A percentile compares a stretch with the other conserved stretches of the same genome.
These are phyloP conservation scores for Cordyceps cateniannulata DNA, from an alignment of 2,329 filamentous ascomycete species.

Conservation along the genomic window DNA sequence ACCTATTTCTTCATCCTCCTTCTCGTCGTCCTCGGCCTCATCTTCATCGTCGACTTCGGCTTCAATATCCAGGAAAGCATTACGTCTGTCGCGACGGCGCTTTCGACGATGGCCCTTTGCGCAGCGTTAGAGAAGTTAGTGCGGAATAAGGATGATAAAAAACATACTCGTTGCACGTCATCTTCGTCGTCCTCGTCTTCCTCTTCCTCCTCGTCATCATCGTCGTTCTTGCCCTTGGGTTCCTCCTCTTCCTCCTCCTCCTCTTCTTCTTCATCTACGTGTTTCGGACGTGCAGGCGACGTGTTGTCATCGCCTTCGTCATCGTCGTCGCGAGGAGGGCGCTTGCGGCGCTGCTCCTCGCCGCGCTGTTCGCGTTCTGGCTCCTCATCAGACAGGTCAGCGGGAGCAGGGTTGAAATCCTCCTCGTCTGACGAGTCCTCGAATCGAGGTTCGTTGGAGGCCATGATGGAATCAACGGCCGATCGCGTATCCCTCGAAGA, in stretches of 20 bases:
- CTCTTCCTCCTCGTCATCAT: slow-evolving; percentile 32
- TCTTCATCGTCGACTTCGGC: slow-evolving; percentile 97
- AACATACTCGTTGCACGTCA: slow-evolving; percentile 59
- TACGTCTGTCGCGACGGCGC: slow-evolving; percentile 67
- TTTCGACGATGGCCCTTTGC: slow-evolving; percentile 65
- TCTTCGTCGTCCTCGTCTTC: slow-evolving; percentile 54
- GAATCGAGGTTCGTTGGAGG: slow-evolving; percentile 41
- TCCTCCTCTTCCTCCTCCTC: slow-evolving; percentile 34
- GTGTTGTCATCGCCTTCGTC: slow-evolving; percentile 32
- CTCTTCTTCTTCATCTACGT: slow-evolving; percentile 32
- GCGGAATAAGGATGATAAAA: background rate
- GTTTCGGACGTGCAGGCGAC: slow-evolving; percentile 19
- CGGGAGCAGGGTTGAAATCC: slow-evolving; percentile 80
- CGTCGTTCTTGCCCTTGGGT: slow-evolving; percentile 28
- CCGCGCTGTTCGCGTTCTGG: slow-evolving; percentile 37
- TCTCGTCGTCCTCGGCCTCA: slow-evolving; percentile 80
- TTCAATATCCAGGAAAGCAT: slow-evolving; percentile 94
- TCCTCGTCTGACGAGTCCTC: slow-evolving; percentile 71
- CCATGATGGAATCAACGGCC: slow-evolving; percentile 32
- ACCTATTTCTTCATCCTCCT: slow-evolving; percentile 75
- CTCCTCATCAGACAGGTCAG: slow-evolving; percentile 61
- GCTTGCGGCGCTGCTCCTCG: slow-evolving; percentile 25
- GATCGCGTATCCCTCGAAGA: background rate
- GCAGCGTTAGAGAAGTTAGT: slow-evolving; percentile 14
- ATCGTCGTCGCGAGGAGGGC: slow-evolving; percentile 13